Evolutionary conservation across 305 asterid species (phyloP).

Genomic region (Lippia alba): DNA sequence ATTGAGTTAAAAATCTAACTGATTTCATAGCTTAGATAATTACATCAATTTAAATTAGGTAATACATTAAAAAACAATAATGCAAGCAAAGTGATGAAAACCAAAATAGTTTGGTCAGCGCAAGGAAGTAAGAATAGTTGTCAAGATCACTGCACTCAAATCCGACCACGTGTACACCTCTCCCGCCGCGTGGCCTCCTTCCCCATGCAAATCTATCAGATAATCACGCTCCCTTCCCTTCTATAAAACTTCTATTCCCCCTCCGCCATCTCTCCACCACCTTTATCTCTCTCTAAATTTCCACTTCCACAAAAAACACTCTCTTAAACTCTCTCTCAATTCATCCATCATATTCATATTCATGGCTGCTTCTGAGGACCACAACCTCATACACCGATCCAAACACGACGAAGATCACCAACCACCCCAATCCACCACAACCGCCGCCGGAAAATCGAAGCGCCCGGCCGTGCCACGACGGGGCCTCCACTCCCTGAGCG

Average conservation of each 20-base stretch:
- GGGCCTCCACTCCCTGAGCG: constrained; percentile 66
- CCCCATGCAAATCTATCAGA: constrained; percentile 36
- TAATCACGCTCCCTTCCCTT: constrained; percentile 45
- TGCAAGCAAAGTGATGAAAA: no score
- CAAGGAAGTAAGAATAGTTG: background rate
- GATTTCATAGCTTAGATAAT: no score
- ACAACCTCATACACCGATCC: constrained; percentile 68
- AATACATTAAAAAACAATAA: no score
- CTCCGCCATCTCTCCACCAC: constrained; percentile 27
- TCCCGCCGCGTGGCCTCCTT: constrained; percentile 46
- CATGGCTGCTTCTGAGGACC: constrained; percentile 51
- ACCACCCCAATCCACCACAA: background rate
- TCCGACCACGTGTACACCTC: constrained; percentile 51
- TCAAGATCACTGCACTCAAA: constrained; percentile 23
- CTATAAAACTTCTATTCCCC: constrained; percentile 32
- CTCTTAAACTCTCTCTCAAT: background rate
- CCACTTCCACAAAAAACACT: background rate
- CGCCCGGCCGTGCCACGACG: constrained; percentile 61
- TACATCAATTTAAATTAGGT: no score
- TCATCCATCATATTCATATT: background rate
- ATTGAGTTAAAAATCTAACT: no score
- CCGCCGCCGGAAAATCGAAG: constrained; percentile 31
- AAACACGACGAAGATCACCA: constrained; percentile 19
- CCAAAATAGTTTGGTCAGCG: no score
- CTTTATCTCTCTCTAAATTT: background rate